phyloP scores from a whole-genome alignment of 2,329 filamentous ascomycete species.

The Drechslera avenae region DNA sequence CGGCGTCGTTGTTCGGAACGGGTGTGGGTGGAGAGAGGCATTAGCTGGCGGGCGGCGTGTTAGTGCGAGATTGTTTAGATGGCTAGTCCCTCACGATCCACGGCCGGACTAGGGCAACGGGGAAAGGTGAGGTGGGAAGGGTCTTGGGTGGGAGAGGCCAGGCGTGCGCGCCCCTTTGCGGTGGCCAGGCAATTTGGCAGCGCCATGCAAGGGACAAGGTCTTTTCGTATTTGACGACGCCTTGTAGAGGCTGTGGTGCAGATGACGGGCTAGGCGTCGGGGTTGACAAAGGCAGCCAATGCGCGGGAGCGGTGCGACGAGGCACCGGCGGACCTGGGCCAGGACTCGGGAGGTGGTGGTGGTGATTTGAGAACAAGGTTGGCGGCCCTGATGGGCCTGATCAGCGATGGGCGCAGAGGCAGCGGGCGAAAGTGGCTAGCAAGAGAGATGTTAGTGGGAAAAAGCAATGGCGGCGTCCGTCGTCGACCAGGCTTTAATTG shows the following conservation, averaged over 20 bases:
- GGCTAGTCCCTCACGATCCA: constrained; percentile 11
- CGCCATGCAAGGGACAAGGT: no score
- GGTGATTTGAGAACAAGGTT: constrained; percentile 1
- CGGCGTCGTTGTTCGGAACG: constrained; percentile 14
- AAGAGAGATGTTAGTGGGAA: constrained; percentile 3
- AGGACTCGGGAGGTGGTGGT: not conserved
- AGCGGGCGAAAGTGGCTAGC: constrained; percentile 5
- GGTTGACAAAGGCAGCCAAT: no score
- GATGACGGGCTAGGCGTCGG: no score
- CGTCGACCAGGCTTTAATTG: constrained; percentile 4
- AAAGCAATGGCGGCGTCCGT: constrained; percentile 5
- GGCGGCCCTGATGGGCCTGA: constrained; percentile 5
- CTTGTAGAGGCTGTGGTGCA: no score
- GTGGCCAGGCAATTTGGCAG: no score
- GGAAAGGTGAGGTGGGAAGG: not conserved
- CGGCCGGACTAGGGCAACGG: constrained; percentile 13
- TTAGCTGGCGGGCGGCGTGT: constrained; percentile 9
- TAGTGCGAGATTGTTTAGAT: constrained; percentile 7
- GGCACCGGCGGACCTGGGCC: not conserved
- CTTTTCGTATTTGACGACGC: no score
- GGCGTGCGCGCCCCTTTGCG: no score
- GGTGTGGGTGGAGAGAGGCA: constrained; percentile 12
- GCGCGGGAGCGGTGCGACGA: no score
- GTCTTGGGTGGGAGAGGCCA: no score
- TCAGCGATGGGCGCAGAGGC: constrained; percentile 4